Conservation (phyloP, 2,329 filamentous ascomycete species). For the Fonsecaea erecta region DNA sequence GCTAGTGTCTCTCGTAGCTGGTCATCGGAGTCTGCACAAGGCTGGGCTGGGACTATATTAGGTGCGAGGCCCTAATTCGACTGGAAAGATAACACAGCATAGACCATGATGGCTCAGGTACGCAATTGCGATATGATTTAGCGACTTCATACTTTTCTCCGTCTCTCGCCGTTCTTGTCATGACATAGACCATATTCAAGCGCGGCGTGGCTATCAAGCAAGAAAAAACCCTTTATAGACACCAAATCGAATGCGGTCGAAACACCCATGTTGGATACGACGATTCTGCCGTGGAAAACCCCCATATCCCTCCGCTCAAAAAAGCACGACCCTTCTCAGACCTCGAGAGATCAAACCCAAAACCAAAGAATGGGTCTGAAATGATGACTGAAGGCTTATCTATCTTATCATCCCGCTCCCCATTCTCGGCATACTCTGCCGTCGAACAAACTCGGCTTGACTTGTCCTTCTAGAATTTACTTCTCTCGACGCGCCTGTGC, state of each 20-base stretch:
- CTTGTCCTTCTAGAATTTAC: constrained; percentile 29
- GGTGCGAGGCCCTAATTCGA: too few relatives aligned
- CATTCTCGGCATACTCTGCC: constrained; percentile 24
- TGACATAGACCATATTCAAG: not conserved
- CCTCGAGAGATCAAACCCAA: not conserved
- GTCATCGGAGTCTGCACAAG: too few relatives aligned
- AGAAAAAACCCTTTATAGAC: not conserved
- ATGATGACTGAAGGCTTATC: not conserved
- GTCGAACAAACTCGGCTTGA: constrained; percentile 26
- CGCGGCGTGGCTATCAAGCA: not conserved
- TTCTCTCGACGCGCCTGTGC: constrained; percentile 19
- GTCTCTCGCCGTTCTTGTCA: not conserved
- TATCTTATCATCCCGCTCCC: constrained; percentile 23
- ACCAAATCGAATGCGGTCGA: not conserved
- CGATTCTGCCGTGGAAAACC: too few relatives aligned
- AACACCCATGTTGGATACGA: not conserved
- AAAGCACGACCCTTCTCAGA: not conserved
- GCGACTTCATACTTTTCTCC: not conserved
- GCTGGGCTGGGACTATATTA: too few relatives aligned
- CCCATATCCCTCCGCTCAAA: not conserved
- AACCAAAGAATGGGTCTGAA: not conserved
- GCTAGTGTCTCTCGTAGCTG: too few relatives aligned
- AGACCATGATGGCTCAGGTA: too few relatives aligned
- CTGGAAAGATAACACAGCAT: too few relatives aligned
- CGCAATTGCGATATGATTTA: too few relatives aligned